These are phyloP conservation scores for Aspergillus sclerotialis DNA, from an alignment of 2,329 filamentous ascomycete species.

Conservation along the genomic window DNA sequence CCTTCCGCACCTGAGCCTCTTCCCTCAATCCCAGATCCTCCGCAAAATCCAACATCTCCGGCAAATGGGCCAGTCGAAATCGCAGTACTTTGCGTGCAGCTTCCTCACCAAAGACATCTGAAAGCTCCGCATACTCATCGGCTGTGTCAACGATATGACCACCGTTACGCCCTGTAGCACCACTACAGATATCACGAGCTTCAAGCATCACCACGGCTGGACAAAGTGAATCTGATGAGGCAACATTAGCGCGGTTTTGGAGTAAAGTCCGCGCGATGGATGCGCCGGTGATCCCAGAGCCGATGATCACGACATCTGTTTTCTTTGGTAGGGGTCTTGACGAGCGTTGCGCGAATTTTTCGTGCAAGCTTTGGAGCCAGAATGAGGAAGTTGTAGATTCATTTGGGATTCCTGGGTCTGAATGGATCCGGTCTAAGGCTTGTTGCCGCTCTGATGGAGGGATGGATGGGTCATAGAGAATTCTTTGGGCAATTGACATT, in stretches of 20 bases:
- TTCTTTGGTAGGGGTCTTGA: constrained; percentile 14
- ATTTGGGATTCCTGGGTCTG: constrained; percentile 21
- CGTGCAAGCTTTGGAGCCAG: constrained; percentile 22
- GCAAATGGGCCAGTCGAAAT: constrained; percentile 19
- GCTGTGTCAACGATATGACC: constrained; percentile 24
- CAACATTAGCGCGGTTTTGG: too few species aligned
- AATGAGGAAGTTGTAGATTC: constrained; percentile 25
- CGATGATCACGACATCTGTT: constrained; percentile 24
- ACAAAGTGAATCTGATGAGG: too few species aligned
- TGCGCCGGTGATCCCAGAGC: constrained; percentile 22
- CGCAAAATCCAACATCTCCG: constrained; percentile 13
- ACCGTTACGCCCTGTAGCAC: constrained; percentile 28
- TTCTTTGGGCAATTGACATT: too few species aligned
- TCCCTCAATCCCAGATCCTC: constrained; percentile 14
- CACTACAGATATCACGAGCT: constrained; percentile 23
- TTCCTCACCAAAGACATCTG: constrained; percentile 11
- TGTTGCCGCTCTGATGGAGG: too few species aligned
- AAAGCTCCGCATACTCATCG: constrained; percentile 16
- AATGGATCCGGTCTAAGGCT: constrained; percentile 16
- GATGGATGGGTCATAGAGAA: too few species aligned
- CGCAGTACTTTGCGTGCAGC: constrained; percentile 13
- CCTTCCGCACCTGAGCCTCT: constrained; percentile 17
- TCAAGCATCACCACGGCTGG: constrained; percentile 21
- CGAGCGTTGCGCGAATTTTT: constrained; percentile 12
- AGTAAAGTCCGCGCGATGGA: constrained; percentile 19